phyloP scores from a whole-genome alignment of 352 stramenopile species.

The Phytophthora lateralis region DNA sequence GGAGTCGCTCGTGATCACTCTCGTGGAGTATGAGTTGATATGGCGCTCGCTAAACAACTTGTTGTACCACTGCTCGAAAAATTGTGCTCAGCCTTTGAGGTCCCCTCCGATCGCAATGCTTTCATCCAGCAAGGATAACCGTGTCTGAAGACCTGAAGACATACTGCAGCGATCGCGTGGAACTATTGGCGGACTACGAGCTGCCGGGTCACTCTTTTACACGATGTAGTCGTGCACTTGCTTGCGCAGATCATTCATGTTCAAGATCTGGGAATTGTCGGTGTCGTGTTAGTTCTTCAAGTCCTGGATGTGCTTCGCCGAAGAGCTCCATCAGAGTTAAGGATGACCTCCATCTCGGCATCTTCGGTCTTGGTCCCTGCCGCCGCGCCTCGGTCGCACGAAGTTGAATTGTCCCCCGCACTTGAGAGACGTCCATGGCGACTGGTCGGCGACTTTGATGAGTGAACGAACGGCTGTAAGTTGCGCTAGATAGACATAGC shows the following conservation, averaged over 20 bases:
- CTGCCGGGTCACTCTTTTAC: conserved; percentile 1
- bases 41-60: conserved; percentile 11
- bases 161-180: conserved; percentile 9
- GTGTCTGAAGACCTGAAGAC: conserved; percentile 25
- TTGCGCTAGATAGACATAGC: too few species aligned
- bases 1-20: too few species aligned
- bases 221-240: conserved; percentile 14
- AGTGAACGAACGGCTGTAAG: too few species aligned
- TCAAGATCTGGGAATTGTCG: conserved; percentile 24
- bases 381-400: too few species aligned
- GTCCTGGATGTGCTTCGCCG: neutral
- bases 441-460: too few species aligned
- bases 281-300: conserved; percentile 20
- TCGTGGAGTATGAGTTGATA: too few species aligned
- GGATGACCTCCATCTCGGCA: too few species aligned
- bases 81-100: conserved; percentile 18
- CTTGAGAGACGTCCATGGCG: too few species aligned
- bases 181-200: too few species aligned
- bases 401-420: too few species aligned
- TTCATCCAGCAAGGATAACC: conserved; percentile 26
- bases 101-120: conserved; percentile 17
- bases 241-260: conserved; percentile 29
- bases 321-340: too few species aligned
- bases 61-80: conserved; percentile 56
- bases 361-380: too few species aligned